Base-by-base conservation (phyloP, 768 basidiomycete genomes). In the Kwoniella sp. region DNA sequence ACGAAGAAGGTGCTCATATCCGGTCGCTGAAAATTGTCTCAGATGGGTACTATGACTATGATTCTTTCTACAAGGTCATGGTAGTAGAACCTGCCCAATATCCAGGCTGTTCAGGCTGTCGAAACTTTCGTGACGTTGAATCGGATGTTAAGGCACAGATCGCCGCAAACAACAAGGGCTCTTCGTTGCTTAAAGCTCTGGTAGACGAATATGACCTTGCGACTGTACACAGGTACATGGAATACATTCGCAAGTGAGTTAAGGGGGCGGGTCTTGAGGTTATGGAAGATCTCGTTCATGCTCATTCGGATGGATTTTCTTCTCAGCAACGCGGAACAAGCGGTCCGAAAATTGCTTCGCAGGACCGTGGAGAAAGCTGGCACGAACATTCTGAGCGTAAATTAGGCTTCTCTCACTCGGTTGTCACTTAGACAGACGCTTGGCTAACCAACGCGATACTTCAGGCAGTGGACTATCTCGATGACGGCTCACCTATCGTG, bases 1-100 rank as follows among this genome's bases (percentile, higher is more conserved):
- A 90, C 67, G 90, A 97, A 77, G 94, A 97, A 76, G 94, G 94
- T 24, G 94, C 94, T 0, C 86, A 92, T 73, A 89, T 97, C 53
- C 84, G 88, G 69, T 89, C 88, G 77, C 91, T 97, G 84, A 96
- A 94, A 81, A 87, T 97, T 66, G 94, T 97, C 3, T 83, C 86
- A 48, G 85, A 83, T 7, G 91, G 92, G 1, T 79, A 88, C 4
- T 94, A 92, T 74, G 87, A 95, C 78, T 82, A 83, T 49, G 83
- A 87, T 25, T 87, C 88, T 0, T 81, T 97, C 24, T 74, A 88
- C 46, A 86, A 90, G 52, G 85, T 90, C 71, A 89, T 96, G 86
- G 82, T 95, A 53, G 88, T 88, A 44, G 61, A 64, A 15, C 74
- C 74, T 8, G 72, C 68, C 12, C 65, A 70, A 46, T 68, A 68